Evolutionary conservation across 2,329 filamentous ascomycete genomes (phyloP).

Genomic region (Botrytis galanthina): DNA sequence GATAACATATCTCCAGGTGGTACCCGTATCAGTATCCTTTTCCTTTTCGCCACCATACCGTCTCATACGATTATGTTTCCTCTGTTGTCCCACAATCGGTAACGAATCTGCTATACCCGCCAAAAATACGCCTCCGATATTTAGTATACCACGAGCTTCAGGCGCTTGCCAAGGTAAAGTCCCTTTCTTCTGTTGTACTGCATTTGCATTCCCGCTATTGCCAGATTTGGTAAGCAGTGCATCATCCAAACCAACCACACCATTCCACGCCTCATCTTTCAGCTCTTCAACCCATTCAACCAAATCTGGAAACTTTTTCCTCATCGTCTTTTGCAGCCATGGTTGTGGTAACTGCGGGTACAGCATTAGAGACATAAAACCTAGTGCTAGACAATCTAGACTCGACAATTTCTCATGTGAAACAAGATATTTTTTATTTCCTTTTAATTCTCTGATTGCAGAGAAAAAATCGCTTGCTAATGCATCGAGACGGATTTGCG

Average conservation of each 20-base stretch:
- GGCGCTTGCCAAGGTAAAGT: slow-evolving; percentile 38
- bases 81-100: slow-evolving; percentile 33
- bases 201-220: slow-evolving; percentile 18
- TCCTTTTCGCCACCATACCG: slow-evolving; percentile 30
- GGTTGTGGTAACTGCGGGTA: slow-evolving; percentile 58
- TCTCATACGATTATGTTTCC: slow-evolving; percentile 33
- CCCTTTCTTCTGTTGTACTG: slow-evolving; percentile 23
- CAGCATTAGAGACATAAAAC: slow-evolving; percentile 74
- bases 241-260: slow-evolving; percentile 32
- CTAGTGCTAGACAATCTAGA: slow-evolving; percentile 77
- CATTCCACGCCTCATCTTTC: slow-evolving; percentile 41
- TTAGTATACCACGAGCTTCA: slow-evolving; percentile 32
- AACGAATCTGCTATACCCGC: slow-evolving; percentile 35
- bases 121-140: slow-evolving; percentile 33
- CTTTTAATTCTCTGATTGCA: slow-evolving; percentile 64
- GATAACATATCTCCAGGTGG: slow-evolving; percentile 28
- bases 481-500: slow-evolving; percentile 72
- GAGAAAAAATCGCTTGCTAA: slow-evolving; percentile 69
- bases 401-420: slow-evolving; percentile 52
- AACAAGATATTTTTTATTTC: slow-evolving; percentile 55
- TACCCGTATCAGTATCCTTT: slow-evolving; percentile 24
- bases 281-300: slow-evolving; percentile 46
- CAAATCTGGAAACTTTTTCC: slow-evolving; percentile 47
- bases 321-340: slow-evolving; percentile 60
- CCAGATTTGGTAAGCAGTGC: slow-evolving; percentile 27